Base-by-base conservation (phyloP, 2,329 filamentous ascomycete species). In the Curvularia spicifera region DNA sequence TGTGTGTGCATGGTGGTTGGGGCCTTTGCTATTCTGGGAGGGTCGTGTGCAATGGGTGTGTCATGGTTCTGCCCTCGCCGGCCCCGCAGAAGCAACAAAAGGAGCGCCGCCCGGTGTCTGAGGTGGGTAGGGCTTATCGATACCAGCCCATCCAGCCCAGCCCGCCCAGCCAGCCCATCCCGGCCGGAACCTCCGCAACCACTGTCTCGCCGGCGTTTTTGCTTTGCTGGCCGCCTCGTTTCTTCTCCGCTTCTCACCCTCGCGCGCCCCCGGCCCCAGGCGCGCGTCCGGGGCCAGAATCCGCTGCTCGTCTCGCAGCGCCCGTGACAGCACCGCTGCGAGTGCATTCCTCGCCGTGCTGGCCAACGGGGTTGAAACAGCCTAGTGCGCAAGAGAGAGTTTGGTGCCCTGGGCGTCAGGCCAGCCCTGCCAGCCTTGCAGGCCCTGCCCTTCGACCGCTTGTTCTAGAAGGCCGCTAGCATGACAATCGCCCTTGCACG, bases 391-490 rank as follows among this genome's bases (percentile, higher is more conserved):
- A 52, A 39, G 28, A 15, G 8, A 44, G 42, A 26, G 42, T n/a
- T 39, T 39, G 4, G 46, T 43, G 22, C 37, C 35, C 35, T 39
- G 33, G 31, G 44, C 43, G 43, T 46, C 43, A 31, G 26, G 15
- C 26, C 28, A 31, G 28, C 28, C 12, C 4, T 35, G 18, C 40
- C 51, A 43, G 20, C 51, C 54, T 63, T 64, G 61, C 45, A 52
- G 24, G 24, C 24, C 24, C 6, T 26, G 24, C 24, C 24, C 18
- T 26, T 26, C 47, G 45, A 50, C 55, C 24, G 4, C 6, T 48
- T 42, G 50, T 64, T 65, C 59, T 53, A 62, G 63, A 66, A 66
- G 60, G n/a, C 44, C 33, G 56, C 55, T 62, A 57, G 48, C 53
- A 58, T 56, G 56, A 55, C 54, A 42, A 24, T 22, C 35, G 39